Percentiles rank a stretch among this genome's conserved stretches.
These are phyloP conservation scores for Plasmodium adleri DNA, from an alignment of 169 alveolate species.

Conservation along the genomic window DNA sequence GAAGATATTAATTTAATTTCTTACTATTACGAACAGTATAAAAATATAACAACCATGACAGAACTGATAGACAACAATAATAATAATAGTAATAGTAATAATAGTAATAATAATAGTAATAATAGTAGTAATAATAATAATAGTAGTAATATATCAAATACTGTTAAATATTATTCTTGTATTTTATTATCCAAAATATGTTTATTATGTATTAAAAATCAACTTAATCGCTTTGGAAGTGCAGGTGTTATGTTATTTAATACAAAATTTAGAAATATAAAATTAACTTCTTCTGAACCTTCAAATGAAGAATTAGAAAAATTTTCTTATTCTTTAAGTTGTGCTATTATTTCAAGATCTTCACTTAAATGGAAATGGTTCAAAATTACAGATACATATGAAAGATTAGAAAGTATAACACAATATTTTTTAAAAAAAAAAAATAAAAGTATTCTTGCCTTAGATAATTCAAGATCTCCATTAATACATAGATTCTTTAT, in stretches of 20 bases:
- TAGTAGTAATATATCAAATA: not conserved
- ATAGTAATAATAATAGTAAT: not conserved
- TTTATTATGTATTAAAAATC: slow-evolving; percentile 55
- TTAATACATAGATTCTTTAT: slow-evolving; percentile 53
- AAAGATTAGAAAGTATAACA: slow-evolving; percentile 68
- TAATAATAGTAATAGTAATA: not conserved
- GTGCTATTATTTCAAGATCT: slow-evolving; percentile 67
- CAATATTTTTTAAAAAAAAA: slow-evolving; percentile 64
- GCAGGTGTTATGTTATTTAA: slow-evolving; percentile 57
- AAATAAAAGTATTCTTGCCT: slow-evolving; percentile 61
- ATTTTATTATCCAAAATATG: slow-evolving; percentile 56
- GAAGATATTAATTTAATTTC: slow-evolving; percentile 57
- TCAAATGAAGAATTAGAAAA: slow-evolving; percentile 58
- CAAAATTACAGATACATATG: slow-evolving; percentile 54
- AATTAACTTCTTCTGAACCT: slow-evolving; percentile 61
- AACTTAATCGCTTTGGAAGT: slow-evolving; percentile 67
- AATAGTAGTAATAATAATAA: not conserved
- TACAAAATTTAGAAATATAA: slow-evolving; percentile 44
- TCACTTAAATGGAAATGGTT: slow-evolving; percentile 60
- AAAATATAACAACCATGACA: slow-evolving; percentile 13
- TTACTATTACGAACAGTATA: slow-evolving; percentile 28
- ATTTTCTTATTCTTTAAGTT: slow-evolving; percentile 52
- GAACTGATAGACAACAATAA: not conserved
- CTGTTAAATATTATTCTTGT: slow-evolving; percentile 36
- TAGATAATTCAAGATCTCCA: slow-evolving; percentile 69